These are phyloP conservation scores for Neurospora pannonica DNA, from an alignment of 495 filamentous ascomycete genomes.

Conservation along the genomic window DNA sequence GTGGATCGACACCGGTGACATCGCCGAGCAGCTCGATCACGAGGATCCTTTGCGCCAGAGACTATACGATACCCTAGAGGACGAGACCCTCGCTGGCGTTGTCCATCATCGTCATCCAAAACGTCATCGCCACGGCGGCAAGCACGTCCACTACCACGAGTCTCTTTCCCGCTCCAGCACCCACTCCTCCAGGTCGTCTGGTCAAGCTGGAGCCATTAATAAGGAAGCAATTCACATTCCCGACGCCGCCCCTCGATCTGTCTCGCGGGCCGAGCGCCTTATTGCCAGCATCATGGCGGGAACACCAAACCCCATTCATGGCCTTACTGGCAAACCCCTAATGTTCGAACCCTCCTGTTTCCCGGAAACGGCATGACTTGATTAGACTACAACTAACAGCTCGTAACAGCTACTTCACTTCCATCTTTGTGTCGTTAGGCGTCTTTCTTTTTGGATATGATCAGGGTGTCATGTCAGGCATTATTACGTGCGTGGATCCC, in stretches of 20 bases:
- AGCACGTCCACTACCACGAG: conserved; percentile 39
- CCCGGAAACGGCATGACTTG: conserved; percentile 24
- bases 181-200: conserved; percentile 11
- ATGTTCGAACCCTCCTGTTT: conserved; percentile 48
- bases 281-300: conserved; percentile 81
- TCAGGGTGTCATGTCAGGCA: conserved; percentile 98
- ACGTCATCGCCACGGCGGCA: conserved; percentile 18
- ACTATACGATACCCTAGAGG: conserved; percentile 53
- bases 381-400: background rate
- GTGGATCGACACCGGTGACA: conserved; percentile 90
- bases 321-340: conserved; percentile 89
- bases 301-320: conserved; percentile 63
- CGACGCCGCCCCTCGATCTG: conserved; percentile 48
- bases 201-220: conserved; percentile 41
- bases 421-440: conserved; percentile 93
- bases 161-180: conserved; percentile 9
- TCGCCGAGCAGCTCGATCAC: conserved; percentile 78
- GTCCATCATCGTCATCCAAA: conserved; percentile 33
- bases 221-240: conserved; percentile 83
- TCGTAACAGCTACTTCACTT: conserved; percentile 77
- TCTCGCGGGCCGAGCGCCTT: conserved; percentile 54
- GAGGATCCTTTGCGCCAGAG: conserved; percentile 67
- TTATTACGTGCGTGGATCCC: conserved; percentile 74
- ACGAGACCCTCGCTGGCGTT: conserved; percentile 41
- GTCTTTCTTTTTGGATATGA: conserved; percentile 99